Percentiles rank a stretch among this genome's conserved stretches.
These are phyloP conservation scores for Stramenopiles sp. DNA, from an alignment of 352 stramenopile species.

Conservation along the genomic window DNA sequence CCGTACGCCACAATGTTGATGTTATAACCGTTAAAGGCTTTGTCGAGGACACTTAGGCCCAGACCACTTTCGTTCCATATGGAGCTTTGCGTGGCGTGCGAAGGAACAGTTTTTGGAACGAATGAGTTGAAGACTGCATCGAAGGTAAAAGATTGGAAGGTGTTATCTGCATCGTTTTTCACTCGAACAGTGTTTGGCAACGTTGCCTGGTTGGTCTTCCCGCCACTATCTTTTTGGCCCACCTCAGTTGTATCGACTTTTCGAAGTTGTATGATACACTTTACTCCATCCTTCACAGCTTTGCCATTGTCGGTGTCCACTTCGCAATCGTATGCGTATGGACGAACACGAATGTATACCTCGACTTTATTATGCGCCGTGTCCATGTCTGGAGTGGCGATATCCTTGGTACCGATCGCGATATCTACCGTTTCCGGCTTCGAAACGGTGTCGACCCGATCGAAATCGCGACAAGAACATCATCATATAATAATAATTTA, in stretches of 20 bases:
- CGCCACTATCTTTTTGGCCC: background rate
- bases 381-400: too few relatives aligned
- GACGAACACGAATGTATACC: background rate
- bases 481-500: too few relatives aligned
- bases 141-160: background rate
- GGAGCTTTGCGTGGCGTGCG: background rate
- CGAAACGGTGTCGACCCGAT: too few relatives aligned
- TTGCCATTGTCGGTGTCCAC: background rate
- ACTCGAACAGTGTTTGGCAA: background rate
- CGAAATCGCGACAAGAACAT: too few relatives aligned
- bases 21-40: conserved; percentile 70
- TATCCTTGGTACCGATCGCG: too few relatives aligned
- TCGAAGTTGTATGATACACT: background rate
- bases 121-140: background rate
- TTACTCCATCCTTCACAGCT: background rate
- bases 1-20: conserved; percentile 87
- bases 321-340: background rate
- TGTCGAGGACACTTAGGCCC: background rate
- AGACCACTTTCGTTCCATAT: background rate
- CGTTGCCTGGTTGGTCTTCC: background rate
- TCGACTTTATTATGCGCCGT: background rate
- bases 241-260: background rate
- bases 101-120: background rate
- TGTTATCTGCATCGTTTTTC: background rate
- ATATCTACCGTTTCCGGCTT: too few relatives aligned